Base-by-base conservation (phyloP, 495 filamentous ascomycete genomes). In the Aspergillus cavernicola region DNA sequence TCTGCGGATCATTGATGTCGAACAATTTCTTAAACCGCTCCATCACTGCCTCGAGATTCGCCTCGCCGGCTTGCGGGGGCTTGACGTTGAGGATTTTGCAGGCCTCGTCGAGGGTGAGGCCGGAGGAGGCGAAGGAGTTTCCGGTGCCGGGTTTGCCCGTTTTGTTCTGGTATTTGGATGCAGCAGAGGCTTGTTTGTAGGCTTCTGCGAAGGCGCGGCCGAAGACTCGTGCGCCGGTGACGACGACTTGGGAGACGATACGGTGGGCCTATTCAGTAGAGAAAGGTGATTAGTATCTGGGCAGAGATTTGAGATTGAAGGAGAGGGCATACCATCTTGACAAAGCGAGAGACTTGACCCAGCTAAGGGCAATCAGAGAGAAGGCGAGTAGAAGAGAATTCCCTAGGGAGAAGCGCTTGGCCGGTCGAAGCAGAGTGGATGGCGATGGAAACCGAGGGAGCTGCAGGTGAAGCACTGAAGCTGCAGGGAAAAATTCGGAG, bases 71-170 rank as follows among this genome's bases (percentile, higher is more conserved):
- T 61, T 87, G 81, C 3, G 92, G 89, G 39, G 91, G 89, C 71
- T 91, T 89, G 57, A 97, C 90, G 69, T 97, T 96, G 50, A 98
- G 82, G 67, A 98, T 97, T 72, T 90, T 91, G 82, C 91, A 97
- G 9, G 93, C 95, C 73, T 98, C 93, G 57, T 96, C 92, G 46
- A 98, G 82, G 7, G 90, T 95, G 61, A 96, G 82, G 57, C 89
- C 87, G 33, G 81, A 76, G 31, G 84, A 80, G 32, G 80, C 67
- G 53, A 82, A 75, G 50, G 82, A 75, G 56, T 71, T 80, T 26
- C 74, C 61, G 15, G 59, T 62, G 37, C 71, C 74, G 37, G 74
- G 37, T 43, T 55, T 57, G 42, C 45, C 50, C 22, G 46, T 54
- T 28, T 62, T 35, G n/a, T 20, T 69, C 36, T 86, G 82, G 65